Evolutionary conservation across 2,329 filamentous ascomycete genomes (phyloP).

Genomic region (Gremmenia infestans): DNA sequence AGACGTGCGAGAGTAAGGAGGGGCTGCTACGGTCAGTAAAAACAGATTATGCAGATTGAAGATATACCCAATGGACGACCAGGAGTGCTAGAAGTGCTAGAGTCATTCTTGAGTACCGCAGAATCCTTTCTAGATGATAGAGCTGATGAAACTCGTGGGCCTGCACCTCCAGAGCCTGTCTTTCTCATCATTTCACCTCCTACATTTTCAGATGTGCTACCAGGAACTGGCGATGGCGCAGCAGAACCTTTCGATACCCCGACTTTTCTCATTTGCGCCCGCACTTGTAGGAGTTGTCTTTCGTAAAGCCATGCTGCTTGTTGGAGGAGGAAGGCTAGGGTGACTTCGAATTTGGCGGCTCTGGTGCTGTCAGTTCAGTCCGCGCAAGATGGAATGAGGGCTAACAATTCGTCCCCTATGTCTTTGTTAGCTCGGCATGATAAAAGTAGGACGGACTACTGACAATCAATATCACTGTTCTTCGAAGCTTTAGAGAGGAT

Average conservation of each 20-base stretch:
- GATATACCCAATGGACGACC: slow-evolving; percentile 21
- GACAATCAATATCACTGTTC: slow-evolving; percentile 81
- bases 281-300: slow-evolving; percentile 81
- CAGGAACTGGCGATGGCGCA: slow-evolving; percentile 52
- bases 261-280: slow-evolving; percentile 80
- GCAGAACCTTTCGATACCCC: slow-evolving; percentile 52
- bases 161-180: slow-evolving; percentile 42
- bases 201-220: slow-evolving; percentile 39
- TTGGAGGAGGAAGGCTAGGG: slow-evolving; percentile 82
- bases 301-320: slow-evolving; percentile 94
- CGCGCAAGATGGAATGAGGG: slow-evolving; percentile 8
- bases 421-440: slow-evolving; percentile 14
- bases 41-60: background rate
- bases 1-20: slow-evolving; percentile 29
- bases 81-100: slow-evolving; percentile 18
- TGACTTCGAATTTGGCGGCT: slow-evolving; percentile 74
- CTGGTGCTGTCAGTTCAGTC: slow-evolving; percentile 35
- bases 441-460: slow-evolving; percentile 23
- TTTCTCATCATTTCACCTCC: slow-evolving; percentile 46
- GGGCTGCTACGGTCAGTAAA: slow-evolving; percentile 20
- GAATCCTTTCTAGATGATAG: slow-evolving; percentile 28
- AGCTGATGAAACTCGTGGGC: slow-evolving; percentile 25
- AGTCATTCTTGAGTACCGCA: slow-evolving; percentile 21
- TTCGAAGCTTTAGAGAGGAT: slow-evolving; percentile 78
- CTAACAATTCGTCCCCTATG: slow-evolving; percentile 72